Evolutionary conservation across 164 flowering plant genomes (phyloP), one percentile per base, ranked within the genome.

Genomic region (Hamamelis virginiana): DNA sequence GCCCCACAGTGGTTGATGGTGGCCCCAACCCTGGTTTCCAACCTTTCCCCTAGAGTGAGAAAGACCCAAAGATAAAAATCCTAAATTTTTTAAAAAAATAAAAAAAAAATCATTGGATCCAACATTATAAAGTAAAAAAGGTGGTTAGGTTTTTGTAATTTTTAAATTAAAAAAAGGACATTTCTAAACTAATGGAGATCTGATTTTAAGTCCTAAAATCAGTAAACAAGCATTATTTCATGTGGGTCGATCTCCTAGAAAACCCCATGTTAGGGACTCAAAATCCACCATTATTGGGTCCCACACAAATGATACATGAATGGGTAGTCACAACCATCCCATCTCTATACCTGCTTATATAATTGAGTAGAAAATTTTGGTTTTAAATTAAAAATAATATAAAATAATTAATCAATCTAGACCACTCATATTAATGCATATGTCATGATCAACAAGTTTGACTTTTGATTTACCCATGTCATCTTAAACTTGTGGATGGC

Each of bases 61-160:
- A 57, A 63, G 62, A 64, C 69, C 74, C 56, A 51, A 53, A 64
- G 47, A 45, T 5, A n/a, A n/a, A n/a, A n/a, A n/a, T n/a, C n/a
- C n/a, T n/a, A n/a, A n/a, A n/a, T n/a, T n/a, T n/a, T n/a, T n/a
- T n/a, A n/a, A n/a, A n/a, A n/a, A n/a, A n/a, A n/a, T n/a, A n/a
- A n/a, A n/a, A 68, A 67, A 2, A 2, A 77, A 77, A 68, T 64
- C 71, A 79, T 82, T 79, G 78, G 79, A 75, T 77, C 74, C 80
- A 45, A n/a, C 64, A 69, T 44, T 56, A 58, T 59, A 62, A 70
- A 75, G 74, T 65, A 51, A 73, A 69, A 67, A 66, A 67, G 63
- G 19, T 33, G 41, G 41, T 6, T 6, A 33, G 66, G 62, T 72
- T 68, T n/a, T n/a, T n/a, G n/a, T n/a, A n/a, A 66, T 71, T 70